Percentiles rank a stretch among this genome's conserved stretches.
phyloP scores from a whole-genome alignment of 163 green algal species.

The Smithsoniella earleae region DNA sequence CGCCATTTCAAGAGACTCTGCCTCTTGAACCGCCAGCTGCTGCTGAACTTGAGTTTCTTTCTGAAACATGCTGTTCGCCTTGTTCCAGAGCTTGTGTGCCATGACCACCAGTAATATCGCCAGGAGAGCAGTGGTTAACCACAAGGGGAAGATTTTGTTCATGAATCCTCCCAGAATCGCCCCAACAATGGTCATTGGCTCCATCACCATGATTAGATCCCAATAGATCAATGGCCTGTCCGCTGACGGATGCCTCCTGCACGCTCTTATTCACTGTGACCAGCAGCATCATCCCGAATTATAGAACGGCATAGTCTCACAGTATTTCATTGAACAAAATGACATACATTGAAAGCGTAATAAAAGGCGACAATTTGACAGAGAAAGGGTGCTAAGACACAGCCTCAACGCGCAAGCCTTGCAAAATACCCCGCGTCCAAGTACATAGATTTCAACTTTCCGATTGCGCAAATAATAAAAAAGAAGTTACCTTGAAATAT shows the following conservation, averaged over 20 bases:
- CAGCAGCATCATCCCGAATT: no score
- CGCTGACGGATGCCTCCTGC: slow-evolving; percentile 41
- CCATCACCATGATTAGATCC: slow-evolving; percentile 58
- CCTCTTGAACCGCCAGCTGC: neutral
- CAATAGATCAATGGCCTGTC: slow-evolving; percentile 54
- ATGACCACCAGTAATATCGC: slow-evolving; percentile 46
- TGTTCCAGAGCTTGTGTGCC: slow-evolving; percentile 42
- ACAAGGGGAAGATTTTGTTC: slow-evolving; percentile 55
- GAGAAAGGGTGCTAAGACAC: no score
- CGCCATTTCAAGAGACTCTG: no score
- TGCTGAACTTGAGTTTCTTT: neutral
- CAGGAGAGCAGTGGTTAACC: slow-evolving; percentile 49
- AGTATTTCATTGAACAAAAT: no score
- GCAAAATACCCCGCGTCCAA: no score
- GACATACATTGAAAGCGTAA: no score
- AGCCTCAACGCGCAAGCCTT: no score
- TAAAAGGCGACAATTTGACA: no score
- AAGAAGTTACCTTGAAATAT: slow-evolving; percentile 35
- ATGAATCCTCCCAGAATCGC: slow-evolving; percentile 54
- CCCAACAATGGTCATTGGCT: slow-evolving; percentile 61
- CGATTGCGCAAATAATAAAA: no score
- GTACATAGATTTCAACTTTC: no score
- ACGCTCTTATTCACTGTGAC: no score
- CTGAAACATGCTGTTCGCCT: slow-evolving; percentile 37
- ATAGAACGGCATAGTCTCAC: no score